Conservation (phyloP, 1,139 yeast species). For the Candida albicans region DNA sequence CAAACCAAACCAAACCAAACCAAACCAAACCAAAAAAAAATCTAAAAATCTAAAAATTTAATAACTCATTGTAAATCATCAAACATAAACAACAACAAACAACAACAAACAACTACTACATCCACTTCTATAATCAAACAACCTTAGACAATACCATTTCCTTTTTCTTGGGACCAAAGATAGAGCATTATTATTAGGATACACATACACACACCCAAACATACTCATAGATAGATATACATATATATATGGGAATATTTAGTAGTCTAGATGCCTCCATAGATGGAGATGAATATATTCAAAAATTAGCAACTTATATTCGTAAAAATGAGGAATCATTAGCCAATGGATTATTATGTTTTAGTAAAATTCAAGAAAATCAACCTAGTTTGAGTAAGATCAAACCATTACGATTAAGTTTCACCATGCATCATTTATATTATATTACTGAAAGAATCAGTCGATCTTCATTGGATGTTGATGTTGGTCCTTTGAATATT, state of each 20-base stretch:
- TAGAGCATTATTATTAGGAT: too few relatives aligned
- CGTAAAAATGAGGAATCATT: constrained; percentile 45
- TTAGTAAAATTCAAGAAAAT: constrained; percentile 32
- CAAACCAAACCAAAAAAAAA: too few relatives aligned
- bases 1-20: too few relatives aligned
- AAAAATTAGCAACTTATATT: constrained; percentile 40
- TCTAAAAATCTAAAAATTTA: too few relatives aligned
- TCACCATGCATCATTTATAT: constrained; percentile 64
- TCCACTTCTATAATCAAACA: too few relatives aligned
- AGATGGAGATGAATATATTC: constrained; percentile 46
- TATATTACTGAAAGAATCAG: constrained; percentile 60
- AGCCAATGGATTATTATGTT: constrained; percentile 47
- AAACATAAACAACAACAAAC: too few relatives aligned
- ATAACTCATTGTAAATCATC: too few relatives aligned
- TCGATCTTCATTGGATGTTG: constrained; percentile 50
- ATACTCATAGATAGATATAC: too few relatives aligned
- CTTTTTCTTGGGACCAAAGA: too few relatives aligned
- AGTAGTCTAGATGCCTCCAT: constrained; percentile 28
- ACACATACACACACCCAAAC: too few relatives aligned
- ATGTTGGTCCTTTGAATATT: constrained; percentile 64
- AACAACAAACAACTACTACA: too few relatives aligned
- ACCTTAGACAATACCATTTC: too few relatives aligned
- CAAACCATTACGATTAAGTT: constrained; percentile 53
- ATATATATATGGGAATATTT: constrained; percentile 20
- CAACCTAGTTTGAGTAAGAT: constrained; percentile 20